Conservation (phyloP, 306 rosid species). For the Lupinus albus region DNA sequence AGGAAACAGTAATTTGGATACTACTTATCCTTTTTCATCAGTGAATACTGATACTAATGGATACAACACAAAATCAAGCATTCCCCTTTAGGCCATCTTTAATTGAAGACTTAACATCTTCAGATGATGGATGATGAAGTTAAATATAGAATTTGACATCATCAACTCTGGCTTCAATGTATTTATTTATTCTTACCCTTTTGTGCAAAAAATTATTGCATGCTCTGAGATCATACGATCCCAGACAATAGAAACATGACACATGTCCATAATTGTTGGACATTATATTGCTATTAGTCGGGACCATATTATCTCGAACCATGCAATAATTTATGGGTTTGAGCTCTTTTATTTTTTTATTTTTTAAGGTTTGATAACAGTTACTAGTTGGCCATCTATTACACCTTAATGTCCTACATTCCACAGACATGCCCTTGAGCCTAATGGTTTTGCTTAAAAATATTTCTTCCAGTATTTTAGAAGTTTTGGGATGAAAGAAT, state of each 20-base stretch:
- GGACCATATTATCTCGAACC: too few relatives aligned
- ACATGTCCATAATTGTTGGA: too few relatives aligned
- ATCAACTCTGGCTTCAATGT: background rate
- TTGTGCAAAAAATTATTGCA: too few relatives aligned
- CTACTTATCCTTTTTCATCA: conserved; percentile 41
- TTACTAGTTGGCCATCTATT: background rate
- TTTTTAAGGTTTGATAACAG: background rate
- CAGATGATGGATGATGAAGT: conserved; percentile 53
- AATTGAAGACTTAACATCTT: conserved; percentile 44
- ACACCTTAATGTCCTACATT: background rate
- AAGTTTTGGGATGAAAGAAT: conserved; percentile 11
- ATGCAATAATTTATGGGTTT: too few relatives aligned
- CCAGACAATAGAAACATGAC: too few relatives aligned
- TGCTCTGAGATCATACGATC: too few relatives aligned
- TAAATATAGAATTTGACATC: background rate
- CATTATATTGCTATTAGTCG: too few relatives aligned
- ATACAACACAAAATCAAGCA: conserved; percentile 55
- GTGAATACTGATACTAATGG: conserved; percentile 34
- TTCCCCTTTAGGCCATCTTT: conserved; percentile 45
- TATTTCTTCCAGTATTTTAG: background rate
- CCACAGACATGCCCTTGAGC: background rate
- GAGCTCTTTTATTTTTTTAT: background rate
- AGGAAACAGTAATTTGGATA: conserved; percentile 42
- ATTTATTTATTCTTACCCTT: background rate
- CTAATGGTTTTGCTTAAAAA: background rate